Percentiles rank a stretch among this genome's conserved stretches.
Evolutionary conservation across 2,329 filamentous ascomycete species (phyloP).

Genomic region (Talaromyces sp.): DNA sequence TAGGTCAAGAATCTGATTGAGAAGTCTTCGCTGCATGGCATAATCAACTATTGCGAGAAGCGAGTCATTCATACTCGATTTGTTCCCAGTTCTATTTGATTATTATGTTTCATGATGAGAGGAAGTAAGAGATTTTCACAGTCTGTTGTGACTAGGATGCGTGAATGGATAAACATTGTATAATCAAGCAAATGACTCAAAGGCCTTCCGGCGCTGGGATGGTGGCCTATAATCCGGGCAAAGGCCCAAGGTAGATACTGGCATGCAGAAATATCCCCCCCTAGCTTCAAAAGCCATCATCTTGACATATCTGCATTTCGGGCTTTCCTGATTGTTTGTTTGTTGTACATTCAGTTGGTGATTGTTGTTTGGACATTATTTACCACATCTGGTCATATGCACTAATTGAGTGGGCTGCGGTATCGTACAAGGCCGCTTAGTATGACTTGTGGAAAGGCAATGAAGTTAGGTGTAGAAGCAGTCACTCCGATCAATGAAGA

Average conservation of each 20-base stretch:
- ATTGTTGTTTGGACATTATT: neutral
- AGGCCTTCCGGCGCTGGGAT: neutral
- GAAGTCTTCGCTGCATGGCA: neutral
- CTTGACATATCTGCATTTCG: neutral
- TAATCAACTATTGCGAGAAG: neutral
- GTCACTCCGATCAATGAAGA: too few species aligned
- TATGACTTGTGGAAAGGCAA: too few species aligned
- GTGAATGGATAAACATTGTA: neutral
- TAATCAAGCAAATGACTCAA: neutral
- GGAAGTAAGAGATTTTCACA: neutral
- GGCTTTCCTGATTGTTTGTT: neutral
- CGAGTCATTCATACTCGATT: neutral
- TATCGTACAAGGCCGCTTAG: too few species aligned
- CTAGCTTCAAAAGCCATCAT: slow-evolving; percentile 1
- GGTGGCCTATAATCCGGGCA: neutral
- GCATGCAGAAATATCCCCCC: neutral
- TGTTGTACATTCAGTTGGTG: neutral
- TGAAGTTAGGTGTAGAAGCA: too few species aligned
- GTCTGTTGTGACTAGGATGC: neutral
- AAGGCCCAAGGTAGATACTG: neutral
- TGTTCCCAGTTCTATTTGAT: neutral
- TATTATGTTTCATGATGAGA: neutral
- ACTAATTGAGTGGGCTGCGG: too few species aligned
- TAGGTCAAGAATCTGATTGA: neutral
- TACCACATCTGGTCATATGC: too few species aligned